These are phyloP conservation scores for Botrytis cinerea DNA, from an alignment of 2,329 filamentous ascomycete genomes.

Conservation along the genomic window DNA sequence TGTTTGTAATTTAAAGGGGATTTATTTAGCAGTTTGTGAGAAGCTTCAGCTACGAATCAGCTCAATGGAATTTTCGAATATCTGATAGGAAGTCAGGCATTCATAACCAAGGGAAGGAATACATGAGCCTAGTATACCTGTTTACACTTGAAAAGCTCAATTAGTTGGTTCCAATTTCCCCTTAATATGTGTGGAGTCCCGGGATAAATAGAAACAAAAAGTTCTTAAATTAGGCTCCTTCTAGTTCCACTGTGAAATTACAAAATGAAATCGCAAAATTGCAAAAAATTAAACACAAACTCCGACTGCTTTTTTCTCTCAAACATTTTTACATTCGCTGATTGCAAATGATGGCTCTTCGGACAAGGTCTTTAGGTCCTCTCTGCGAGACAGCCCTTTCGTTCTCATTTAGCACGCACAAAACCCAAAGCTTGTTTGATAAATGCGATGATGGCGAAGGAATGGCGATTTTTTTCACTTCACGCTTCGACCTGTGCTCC, in stretches of 20 bases:
- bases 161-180: background rate
- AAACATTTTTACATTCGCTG: background rate
- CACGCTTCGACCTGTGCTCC: too few relatives aligned
- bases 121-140: background rate
- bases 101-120: background rate
- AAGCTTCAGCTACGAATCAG: background rate
- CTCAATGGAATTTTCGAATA: background rate
- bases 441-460: too few relatives aligned
- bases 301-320: background rate
- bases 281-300: background rate
- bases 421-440: too few relatives aligned
- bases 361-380: too few relatives aligned
- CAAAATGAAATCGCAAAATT: background rate
- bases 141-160: background rate
- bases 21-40: background rate
- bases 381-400: too few relatives aligned
- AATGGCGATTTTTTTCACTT: too few relatives aligned
- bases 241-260: background rate
- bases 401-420: too few relatives aligned
- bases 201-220: background rate
- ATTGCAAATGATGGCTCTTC: too few relatives aligned
- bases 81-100: background rate
- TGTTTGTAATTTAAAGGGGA: slow-evolving; percentile 22
- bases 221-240: background rate
- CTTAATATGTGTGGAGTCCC: background rate